Base-by-base conservation (phyloP, 345 rosid species). In the Melastoma malabathricum region DNA sequence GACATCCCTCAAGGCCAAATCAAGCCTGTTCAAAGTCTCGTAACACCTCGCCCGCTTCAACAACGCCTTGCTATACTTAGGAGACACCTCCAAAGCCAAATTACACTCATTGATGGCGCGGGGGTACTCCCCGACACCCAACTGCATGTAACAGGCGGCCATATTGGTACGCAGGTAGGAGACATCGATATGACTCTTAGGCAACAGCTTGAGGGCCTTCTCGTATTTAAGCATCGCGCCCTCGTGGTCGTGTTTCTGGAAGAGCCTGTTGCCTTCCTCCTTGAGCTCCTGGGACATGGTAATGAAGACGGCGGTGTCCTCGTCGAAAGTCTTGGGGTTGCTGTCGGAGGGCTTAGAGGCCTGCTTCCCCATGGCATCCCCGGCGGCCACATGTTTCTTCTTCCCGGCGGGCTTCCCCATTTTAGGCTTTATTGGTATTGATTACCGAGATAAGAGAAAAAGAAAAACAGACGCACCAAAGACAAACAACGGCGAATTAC, bases 121-220 rank as follows among this genome's bases (percentile, higher is more conserved):
- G 1, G 97, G 98, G 18, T 81, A 92, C 80, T 92, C 98, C 13
- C 95, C 95, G 5, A 92, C 52, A 54, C 98, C 98, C 94, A 92
- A 65, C 52, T 88, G 93, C 94, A 88, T 92, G 66, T 84, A 92
- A 58, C 97, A 87, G 51, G 80, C 69, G 18, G 98, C 98, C 97
- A 92, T 92, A 43, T 80, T 77, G 49, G 70, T 81, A 46, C 82
- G 83, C 46, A 92, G 65, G 73, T 81, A 79, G 43, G 97, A 95
- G 1, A 84, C 77, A 53, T 88, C 97, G 19, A 83, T 78, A 23
- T 92, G 97, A 43, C 69, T 87, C 15, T 56, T 75, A 0, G 99
- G 99, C 46, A 92, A 76, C 13, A 92, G 77, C 68, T 88, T 92
- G 55, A 92, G 76, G 58, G 97, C 97, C 62, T 92, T 92, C 61